phyloP scores from a whole-genome alignment of 192 early-diverging fungal genomes.

The Backusella circina region DNA sequence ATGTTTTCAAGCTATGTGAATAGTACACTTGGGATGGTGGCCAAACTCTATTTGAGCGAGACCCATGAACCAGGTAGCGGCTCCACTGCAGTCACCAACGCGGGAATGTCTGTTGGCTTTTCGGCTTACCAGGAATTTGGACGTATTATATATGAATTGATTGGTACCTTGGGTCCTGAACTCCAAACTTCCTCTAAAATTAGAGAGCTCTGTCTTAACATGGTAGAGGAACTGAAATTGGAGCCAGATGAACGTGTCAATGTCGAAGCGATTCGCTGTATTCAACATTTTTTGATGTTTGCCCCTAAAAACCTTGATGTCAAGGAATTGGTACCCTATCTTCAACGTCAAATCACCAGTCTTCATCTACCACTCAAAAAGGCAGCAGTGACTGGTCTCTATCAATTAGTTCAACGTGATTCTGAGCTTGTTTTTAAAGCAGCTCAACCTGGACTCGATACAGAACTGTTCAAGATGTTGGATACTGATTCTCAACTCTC shows the following conservation, averaged over 20 bases:
- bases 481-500: conserved; percentile 65
- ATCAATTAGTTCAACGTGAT: conserved; percentile 79
- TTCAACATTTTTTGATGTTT: conserved; percentile 89
- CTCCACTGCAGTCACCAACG: conserved; percentile 58
- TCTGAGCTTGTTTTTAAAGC: conserved; percentile 65
- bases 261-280: conserved; percentile 81
- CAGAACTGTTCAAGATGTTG: conserved; percentile 76
- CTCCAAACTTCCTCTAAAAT: conserved; percentile 67
- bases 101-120: conserved; percentile 54
- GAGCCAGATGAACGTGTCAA: conserved; percentile 74
- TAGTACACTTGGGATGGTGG: conserved; percentile 80
- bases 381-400: conserved; percentile 79
- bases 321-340: conserved; percentile 62
- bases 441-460: conserved; percentile 62
- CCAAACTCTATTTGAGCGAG: conserved; percentile 87
- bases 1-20: conserved; percentile 92
- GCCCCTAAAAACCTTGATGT: conserved; percentile 73
- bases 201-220: conserved; percentile 73
- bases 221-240: conserved; percentile 77
- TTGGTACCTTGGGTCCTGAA: conserved; percentile 92
- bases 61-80: conserved; percentile 75
- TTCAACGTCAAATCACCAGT: conserved; percentile 68
- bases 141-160: conserved; percentile 81
- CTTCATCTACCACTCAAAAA: conserved; percentile 61
- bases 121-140: conserved; percentile 75